Evolutionary conservation across 495 filamentous ascomycete genomes (phyloP), one percentile per base, ranked within the genome.

Genomic region (Staphylotrichum tortipilum): DNA sequence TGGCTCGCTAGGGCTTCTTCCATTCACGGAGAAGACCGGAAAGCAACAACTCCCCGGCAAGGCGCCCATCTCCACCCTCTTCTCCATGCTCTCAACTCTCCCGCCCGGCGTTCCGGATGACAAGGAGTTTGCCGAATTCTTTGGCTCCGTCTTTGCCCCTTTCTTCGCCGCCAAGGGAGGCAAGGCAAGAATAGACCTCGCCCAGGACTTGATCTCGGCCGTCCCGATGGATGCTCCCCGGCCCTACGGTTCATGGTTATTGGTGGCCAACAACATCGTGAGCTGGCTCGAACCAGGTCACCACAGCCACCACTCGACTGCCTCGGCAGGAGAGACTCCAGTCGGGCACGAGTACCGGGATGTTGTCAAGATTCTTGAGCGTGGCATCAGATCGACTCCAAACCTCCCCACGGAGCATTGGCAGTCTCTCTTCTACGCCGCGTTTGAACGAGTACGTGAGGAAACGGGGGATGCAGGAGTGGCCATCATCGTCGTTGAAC

Each of bases 11-110:
- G 91, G 89, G 3, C 66, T 77, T 5, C 74, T 86, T 11, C 77
- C 84, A 2, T 94, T 96, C 59, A 86, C 84, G 0, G 89, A 95
- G 54, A 89, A 84, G 55, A 59, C 70, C 21, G 64, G 61, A 3
- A 78, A 74, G 36, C 59, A 57, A 3, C 58, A 67, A 1, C 61
- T 58, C 0, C 53, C 64, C 10, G 38, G 64, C 7, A 67, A 70
- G 49, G 60, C 71, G 0, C 69, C 77, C 19, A 57, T 80, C n/a
- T 63, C 71, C 18, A 64, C 71, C n/a, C 64, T 80, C 23, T 76
- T 78, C 41, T 64, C 68, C 12, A 62, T 72, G 21, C 66, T 80
- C 10, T 70, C 76, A 9, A 38, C 58, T 1, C 58, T 71, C 8
- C 64, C 74, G 8, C 58, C 62, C 0, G 75, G 69, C 0, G 54